Evolutionary conservation across 163 green algal species (phyloP), one percentile per base, ranked within the genome.

Genomic region (Chlamydomonas reinhardtii): DNA sequence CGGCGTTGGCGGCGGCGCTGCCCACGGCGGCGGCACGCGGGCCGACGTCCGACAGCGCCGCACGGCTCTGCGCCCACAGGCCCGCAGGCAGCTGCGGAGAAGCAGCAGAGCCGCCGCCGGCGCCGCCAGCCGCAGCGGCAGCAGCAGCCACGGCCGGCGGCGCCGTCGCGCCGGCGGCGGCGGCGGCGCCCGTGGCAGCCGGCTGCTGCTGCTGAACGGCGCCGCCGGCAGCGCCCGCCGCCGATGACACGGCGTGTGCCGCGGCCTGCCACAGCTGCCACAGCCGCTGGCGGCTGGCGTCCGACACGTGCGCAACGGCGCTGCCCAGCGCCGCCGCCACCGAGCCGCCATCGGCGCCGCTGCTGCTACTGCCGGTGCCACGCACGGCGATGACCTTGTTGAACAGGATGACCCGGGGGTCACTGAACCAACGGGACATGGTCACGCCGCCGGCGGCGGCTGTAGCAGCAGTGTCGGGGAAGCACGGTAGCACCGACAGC

Each of bases 251-350:
- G 14, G 72, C 82, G 1, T 52, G 24, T n/a, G 82, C 71, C n/a
- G 82, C 82, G 19, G 72, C n/a, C 72, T 87, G 82, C 82, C 82
- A 87, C 61, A 87, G 82, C 72, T 74, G 72, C 82, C 72, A 82
- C 37, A 87, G 71, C 4, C 72, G 37, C 71, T 87, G 82, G 20
- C 82, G 59, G 31, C 61, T 76, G 29, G 72, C 72, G 19, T 87
- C 66, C 0, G 54, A 74, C 19, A 87, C 72, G 62, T 87, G 82
- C 8, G 82, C 82, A 6, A 87, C 71, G 0, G 82, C 71, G 31
- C 72, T 86, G 70, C 80, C 80, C 68, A 86, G 80, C 9, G 80
- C 80, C 4, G 80, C 72, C 0, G 72, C 69, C n/a, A 82, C 71
- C 39, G 48, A 56, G 48, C 48, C 48, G 48, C 48, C 48, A 9